A percentile compares a stretch with the other conserved stretches of the same genome.
These are phyloP conservation scores for Phytophthora pisi DNA, from an alignment of 352 stramenopile genomes.

Conservation along the genomic window DNA sequence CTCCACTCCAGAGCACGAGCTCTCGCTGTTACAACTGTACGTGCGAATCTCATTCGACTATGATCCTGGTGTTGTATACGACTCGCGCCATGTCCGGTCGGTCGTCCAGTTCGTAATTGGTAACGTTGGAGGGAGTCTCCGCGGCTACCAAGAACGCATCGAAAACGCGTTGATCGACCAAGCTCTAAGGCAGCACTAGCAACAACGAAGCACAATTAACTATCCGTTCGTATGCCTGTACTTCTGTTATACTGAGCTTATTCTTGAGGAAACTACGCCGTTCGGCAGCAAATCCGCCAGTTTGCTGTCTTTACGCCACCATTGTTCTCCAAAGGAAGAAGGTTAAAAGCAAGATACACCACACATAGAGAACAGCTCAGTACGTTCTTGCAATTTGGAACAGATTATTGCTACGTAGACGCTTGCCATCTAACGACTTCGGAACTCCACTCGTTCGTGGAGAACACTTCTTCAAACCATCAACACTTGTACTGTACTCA, in stretches of 20 bases:
- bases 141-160: slow-evolving; percentile 47
- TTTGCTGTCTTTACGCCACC: too few species aligned
- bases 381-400: not conserved
- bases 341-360: too few species aligned
- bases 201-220: not conserved
- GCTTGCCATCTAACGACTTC: slow-evolving; percentile 15
- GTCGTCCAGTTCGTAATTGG: slow-evolving; percentile 53
- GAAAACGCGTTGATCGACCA: slow-evolving; percentile 46
- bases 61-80: slow-evolving; percentile 29
- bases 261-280: not conserved
- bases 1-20: slow-evolving; percentile 32
- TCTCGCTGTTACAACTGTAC: slow-evolving; percentile 56
- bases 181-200: slow-evolving; percentile 1
- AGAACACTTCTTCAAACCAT: slow-evolving; percentile 9
- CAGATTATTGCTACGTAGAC: not conserved
- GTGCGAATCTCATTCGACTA: slow-evolving; percentile 53
- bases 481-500: slow-evolving; percentile 12
- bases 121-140: slow-evolving; percentile 40
- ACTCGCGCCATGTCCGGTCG: slow-evolving; percentile 37
- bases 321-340: too few species aligned
- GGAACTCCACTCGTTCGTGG: slow-evolving; percentile 7
- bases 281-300: too few species aligned
- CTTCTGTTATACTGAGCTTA: not conserved
- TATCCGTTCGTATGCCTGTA: not conserved
- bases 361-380: not conserved